Conservation (phyloP, 2,329 filamentous ascomycete genomes). For the Penicillium sp. region DNA sequence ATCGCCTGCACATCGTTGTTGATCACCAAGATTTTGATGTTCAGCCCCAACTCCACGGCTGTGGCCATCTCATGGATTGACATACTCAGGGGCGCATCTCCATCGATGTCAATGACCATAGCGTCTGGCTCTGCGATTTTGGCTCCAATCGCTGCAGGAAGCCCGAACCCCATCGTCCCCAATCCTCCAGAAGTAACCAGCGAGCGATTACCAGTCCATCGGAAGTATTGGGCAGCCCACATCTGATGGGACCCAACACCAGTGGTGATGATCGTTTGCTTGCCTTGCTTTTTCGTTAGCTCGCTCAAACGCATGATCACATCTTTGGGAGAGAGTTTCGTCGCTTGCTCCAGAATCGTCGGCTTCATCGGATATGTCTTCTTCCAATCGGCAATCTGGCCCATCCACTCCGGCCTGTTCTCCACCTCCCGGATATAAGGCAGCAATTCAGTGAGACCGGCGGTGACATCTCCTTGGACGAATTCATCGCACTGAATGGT, state of each 20-base stretch:
- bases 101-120: slow-evolving; percentile 92
- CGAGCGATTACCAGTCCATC: slow-evolving; percentile 83
- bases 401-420: slow-evolving; percentile 82
- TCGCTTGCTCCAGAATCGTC: slow-evolving; percentile 80
- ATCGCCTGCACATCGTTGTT: slow-evolving; percentile 99
- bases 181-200: slow-evolving; percentile 97
- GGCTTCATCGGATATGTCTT: slow-evolving; percentile 61
- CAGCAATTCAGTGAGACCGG: slow-evolving; percentile 71
- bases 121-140: slow-evolving; percentile 81
- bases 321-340: too few relatives aligned
- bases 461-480: slow-evolving; percentile 83
- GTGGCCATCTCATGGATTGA: slow-evolving; percentile 93
- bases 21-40: slow-evolving; percentile 86
- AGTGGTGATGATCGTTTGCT: slow-evolving; percentile 82
- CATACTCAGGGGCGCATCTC: slow-evolving; percentile 98
- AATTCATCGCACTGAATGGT: slow-evolving; percentile 94
- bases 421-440: slow-evolving; percentile 64
- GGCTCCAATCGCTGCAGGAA: slow-evolving; percentile 90
- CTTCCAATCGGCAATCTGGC: slow-evolving; percentile 88
- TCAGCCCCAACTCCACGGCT: slow-evolving; percentile 92
- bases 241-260: slow-evolving; percentile 98
- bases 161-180: slow-evolving; percentile 94
- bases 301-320: slow-evolving; percentile 87
- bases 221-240: slow-evolving; percentile 97
- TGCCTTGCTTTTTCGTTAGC: slow-evolving; percentile 72